Evolutionary conservation across 2,329 filamentous ascomycete genomes (phyloP).

Genomic region (Fusarium burgessii): DNA sequence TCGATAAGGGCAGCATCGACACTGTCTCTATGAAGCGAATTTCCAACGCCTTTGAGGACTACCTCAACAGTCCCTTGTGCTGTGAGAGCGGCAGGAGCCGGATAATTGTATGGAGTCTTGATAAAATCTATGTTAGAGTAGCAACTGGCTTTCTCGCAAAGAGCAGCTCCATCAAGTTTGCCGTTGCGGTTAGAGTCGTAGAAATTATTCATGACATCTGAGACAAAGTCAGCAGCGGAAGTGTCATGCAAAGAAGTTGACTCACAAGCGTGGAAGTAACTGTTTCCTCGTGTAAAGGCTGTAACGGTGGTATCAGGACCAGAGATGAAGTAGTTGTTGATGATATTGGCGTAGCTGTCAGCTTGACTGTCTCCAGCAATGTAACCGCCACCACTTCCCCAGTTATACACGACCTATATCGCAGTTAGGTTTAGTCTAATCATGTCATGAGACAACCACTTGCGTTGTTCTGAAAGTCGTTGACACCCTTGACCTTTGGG

Average conservation of each 20-base stretch:
- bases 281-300: conserved; percentile 67
- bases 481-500: conserved; percentile 67
- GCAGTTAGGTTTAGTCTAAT: background rate
- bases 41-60: conserved; percentile 56
- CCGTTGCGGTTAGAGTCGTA: conserved; percentile 64
- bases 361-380: conserved; percentile 64
- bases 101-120: conserved; percentile 56
- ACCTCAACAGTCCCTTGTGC: conserved; percentile 56
- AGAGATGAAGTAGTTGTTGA: conserved; percentile 69
- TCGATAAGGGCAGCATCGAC: conserved; percentile 58
- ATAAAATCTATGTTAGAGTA: conserved; percentile 62
- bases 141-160: conserved; percentile 57
- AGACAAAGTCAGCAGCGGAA: background rate
- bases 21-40: conserved; percentile 58
- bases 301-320: conserved; percentile 62
- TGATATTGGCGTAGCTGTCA: conserved; percentile 62
- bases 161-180: conserved; percentile 59
- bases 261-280: conserved; percentile 63
- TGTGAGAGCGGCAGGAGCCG: conserved; percentile 54
- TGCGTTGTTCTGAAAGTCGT: conserved; percentile 63
- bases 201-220: conserved; percentile 63
- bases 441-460: background rate
- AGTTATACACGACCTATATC: conserved; percentile 64
- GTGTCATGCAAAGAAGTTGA: background rate
- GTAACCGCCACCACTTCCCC: conserved; percentile 65